Evolutionary conservation across 371 early-diverging fungal genomes (phyloP), one percentile per base, ranked within the genome.

Genomic region (Rhizopus microsporus): DNA sequence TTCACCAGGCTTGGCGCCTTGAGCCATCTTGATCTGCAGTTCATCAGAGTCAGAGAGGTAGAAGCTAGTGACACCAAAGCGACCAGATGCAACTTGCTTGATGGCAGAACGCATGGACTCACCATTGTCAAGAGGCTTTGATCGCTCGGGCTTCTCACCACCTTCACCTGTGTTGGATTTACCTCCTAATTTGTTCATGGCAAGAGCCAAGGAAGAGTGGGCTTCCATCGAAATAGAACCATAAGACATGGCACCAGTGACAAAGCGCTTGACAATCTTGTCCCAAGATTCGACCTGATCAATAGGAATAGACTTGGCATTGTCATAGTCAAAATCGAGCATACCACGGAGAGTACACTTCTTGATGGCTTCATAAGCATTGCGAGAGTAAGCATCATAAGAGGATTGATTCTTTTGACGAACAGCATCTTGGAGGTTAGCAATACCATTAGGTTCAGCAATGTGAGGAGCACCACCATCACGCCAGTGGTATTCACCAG

Each of bases 201-300:
- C 98, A 59, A 89, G 68, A 7, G 97, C 97, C 31, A 98, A 78
- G 7, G 98, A 78, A 16, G 90, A 82, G 69, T 98, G 98, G 10
- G 98, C 86, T 71, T 98, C 98, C 73, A 82, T 81, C 1, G 96
- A 96, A 60, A 98, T 97, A 15, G 95, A 94, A 34, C 98, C 98
- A 65, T 96, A 98, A n/a, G 93, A 93, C 98, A 98, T 98, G 61
- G 98, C 98, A 56, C 98, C 98, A 16, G 98, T 98, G 64, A 91
- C 92, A 79, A 96, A 98, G 32, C 97, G 88, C 83, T 90, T 92
- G 52, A 94, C 96, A 71, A 98, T 95, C 45, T 78, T 77, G 13
- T 92, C 91, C 98, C 98, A 98, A 46, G 95, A 90, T 80, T 98
- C 98, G 37, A 98, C 98, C 65, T 95, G 88, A 12, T 96, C 96